These are phyloP conservation scores for Coffea humblotiana DNA, from an alignment of 305 asterid genomes.

Conservation along the genomic window DNA sequence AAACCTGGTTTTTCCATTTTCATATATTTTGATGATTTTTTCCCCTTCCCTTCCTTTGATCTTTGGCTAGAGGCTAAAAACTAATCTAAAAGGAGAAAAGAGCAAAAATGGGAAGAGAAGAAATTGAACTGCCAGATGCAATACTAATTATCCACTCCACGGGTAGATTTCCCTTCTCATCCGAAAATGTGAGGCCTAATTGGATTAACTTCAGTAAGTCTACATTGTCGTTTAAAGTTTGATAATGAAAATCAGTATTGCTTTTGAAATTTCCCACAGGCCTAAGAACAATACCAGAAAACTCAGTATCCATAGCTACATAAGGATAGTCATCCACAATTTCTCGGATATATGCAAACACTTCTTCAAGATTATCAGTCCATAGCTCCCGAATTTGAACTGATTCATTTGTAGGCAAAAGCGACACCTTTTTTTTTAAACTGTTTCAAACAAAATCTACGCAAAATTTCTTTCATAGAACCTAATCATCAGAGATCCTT, in stretches of 20 bases:
- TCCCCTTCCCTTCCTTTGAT: too few relatives aligned
- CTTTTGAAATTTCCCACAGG: slow-evolving; percentile 66
- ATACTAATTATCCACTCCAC: slow-evolving; percentile 60
- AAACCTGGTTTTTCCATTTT: too few relatives aligned
- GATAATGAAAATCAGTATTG: slow-evolving; percentile 56
- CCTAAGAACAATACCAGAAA: slow-evolving; percentile 60
- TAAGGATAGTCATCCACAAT: slow-evolving; percentile 59
- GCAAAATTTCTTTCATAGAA: background rate
- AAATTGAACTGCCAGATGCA: slow-evolving; percentile 88
- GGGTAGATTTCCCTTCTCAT: slow-evolving; percentile 75
- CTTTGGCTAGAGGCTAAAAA: too few relatives aligned
- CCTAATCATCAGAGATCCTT: slow-evolving; percentile 10
- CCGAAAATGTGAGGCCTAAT: slow-evolving; percentile 75
- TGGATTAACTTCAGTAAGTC: slow-evolving; percentile 71
- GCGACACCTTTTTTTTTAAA: slow-evolving; percentile 39
- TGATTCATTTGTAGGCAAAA: slow-evolving; percentile 54
- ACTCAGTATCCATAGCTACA: slow-evolving; percentile 77
- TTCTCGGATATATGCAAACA: slow-evolving; percentile 54
- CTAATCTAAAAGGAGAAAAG: too few relatives aligned
- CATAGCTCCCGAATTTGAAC: slow-evolving; percentile 72
- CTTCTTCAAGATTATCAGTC: slow-evolving; percentile 61
- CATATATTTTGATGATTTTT: too few relatives aligned
- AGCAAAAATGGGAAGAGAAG: background rate
- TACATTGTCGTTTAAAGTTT: slow-evolving; percentile 60
- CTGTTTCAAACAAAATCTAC: background rate